A percentile compares a stretch with the other conserved stretches of the same genome.
Evolutionary conservation across 306 rosid species (phyloP).

Genomic region (Biancaea sappan): DNA sequence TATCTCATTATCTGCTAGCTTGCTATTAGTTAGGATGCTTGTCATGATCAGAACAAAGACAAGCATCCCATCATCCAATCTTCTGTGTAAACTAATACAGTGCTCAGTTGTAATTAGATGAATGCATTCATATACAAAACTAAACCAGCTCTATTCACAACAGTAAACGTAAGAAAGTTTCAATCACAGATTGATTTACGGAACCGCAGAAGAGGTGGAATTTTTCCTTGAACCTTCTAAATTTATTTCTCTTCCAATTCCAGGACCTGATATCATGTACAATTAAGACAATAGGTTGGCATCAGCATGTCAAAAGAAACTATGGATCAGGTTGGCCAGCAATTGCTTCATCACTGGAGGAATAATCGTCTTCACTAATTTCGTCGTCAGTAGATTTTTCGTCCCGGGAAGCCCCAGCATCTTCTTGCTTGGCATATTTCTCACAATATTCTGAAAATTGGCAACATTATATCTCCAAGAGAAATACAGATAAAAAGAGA

Average conservation of each 20-base stretch:
- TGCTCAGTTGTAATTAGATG: neutral
- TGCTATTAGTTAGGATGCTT: no score
- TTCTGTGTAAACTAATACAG: no score
- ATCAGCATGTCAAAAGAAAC: neutral
- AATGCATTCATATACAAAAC: slow-evolving; percentile 18
- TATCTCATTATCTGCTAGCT: neutral
- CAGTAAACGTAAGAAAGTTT: slow-evolving; percentile 34
- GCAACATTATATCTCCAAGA: slow-evolving; percentile 5
- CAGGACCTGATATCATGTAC: slow-evolving; percentile 51
- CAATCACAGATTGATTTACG: slow-evolving; percentile 49
- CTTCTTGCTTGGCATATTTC: slow-evolving; percentile 78
- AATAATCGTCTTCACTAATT: slow-evolving; percentile 67
- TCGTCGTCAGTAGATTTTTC: slow-evolving; percentile 73
- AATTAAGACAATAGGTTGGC: slow-evolving; percentile 27
- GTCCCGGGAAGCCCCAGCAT: slow-evolving; percentile 51
- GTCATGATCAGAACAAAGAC: no score
- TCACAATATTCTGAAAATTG: slow-evolving; percentile 61
- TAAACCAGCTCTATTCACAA: slow-evolving; percentile 14
- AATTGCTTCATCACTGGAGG: slow-evolving; percentile 61
- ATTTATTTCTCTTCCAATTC: slow-evolving; percentile 41
- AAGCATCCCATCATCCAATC: no score
- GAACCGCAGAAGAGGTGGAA: slow-evolving; percentile 40
- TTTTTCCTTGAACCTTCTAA: no score
- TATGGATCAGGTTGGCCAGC: slow-evolving; percentile 74
- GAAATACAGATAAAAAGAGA: slow-evolving; percentile 17